Base-by-base conservation (phyloP, 306 rosid species). In the Lathyrus aphaca region DNA sequence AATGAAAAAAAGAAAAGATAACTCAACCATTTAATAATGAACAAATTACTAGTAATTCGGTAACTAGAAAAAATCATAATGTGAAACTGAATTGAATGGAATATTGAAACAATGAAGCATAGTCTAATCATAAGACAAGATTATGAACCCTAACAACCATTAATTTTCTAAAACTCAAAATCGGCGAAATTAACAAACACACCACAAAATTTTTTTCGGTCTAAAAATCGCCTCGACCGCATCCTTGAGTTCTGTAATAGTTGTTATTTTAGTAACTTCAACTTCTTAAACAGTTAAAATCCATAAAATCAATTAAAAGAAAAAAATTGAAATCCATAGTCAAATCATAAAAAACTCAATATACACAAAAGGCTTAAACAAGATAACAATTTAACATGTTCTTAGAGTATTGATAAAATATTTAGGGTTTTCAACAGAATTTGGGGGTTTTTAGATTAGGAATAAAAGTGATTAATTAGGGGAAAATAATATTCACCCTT, bases 131-230 rank as follows among this genome's bases (percentile, higher is more conserved):
- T 23, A 23, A 23, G 1, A 23, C 27, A 25, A 54, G 17, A 54
- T 54, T 55, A 58, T 37, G 4, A 64, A 66, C 40, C 46, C 8
- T 30, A 21, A 27, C 8, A 5, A 49, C 38, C 18, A 11, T 25
- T 46, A 27, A 15, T 10, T 16, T 35, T 44, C 16, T 8, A 30
- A 42, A 73, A 73, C 23, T 44, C 21, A 59, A 70, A 67, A 62
- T 32, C 12, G 37, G 61, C 4, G 14, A 72, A 66, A 59, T 49
- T 21, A 11, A 73, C 37, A 71, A 51, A 80, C 79, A 57, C 67
- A 92, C 98, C 97, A 93, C 61, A 96, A 88, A 67, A 93, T 88
- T 79, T 86, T 86, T 54, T 82, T 85, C 0, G 91, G 89, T 37
- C 79, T 73, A 65, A 90, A 93, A 68, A 77, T 84, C 0, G 76